A percentile compares a stretch with the other conserved stretches of the same genome.
These are phyloP conservation scores for Trichoderma asperelloides DNA, from an alignment of 495 filamentous ascomycete genomes.

Conservation along the genomic window DNA sequence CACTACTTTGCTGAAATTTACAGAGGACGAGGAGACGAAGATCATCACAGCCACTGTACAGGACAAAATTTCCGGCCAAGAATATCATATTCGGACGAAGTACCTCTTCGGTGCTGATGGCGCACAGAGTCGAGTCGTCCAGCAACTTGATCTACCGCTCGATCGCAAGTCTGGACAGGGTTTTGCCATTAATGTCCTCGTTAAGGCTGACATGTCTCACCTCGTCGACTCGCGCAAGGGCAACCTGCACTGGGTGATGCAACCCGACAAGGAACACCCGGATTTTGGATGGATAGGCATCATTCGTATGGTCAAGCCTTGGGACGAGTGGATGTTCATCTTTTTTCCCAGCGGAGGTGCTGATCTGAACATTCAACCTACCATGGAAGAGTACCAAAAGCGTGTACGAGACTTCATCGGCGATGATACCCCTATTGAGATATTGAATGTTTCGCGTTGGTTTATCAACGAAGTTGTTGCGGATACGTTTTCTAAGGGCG, in stretches of 20 bases:
- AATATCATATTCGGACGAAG: constrained; percentile 39
- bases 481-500: constrained; percentile 31
- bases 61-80: constrained; percentile 32
- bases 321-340: constrained; percentile 40
- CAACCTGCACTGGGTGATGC: constrained; percentile 47
- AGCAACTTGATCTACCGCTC: constrained; percentile 33
- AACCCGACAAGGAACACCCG: constrained; percentile 27
- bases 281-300: constrained; percentile 27
- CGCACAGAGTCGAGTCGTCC: constrained; percentile 40
- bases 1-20: constrained; percentile 29
- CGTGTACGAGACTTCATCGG: constrained; percentile 42
- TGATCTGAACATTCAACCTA: constrained; percentile 24
- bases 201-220: constrained; percentile 44
- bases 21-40: constrained; percentile 17
- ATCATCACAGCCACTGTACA: constrained; percentile 29
- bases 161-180: constrained; percentile 30
- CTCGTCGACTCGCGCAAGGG: constrained; percentile 39
- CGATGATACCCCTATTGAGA: constrained; percentile 33
- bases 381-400: constrained; percentile 27
- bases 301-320: constrained; percentile 35
- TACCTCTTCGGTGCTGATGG: constrained; percentile 54
- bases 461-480: constrained; percentile 35
- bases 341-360: constrained; percentile 25
- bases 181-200: constrained; percentile 39
- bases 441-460: constrained; percentile 32